phyloP scores from a whole-genome alignment of 768 basidiomycete genomes.

The Mycena galopus region DNA sequence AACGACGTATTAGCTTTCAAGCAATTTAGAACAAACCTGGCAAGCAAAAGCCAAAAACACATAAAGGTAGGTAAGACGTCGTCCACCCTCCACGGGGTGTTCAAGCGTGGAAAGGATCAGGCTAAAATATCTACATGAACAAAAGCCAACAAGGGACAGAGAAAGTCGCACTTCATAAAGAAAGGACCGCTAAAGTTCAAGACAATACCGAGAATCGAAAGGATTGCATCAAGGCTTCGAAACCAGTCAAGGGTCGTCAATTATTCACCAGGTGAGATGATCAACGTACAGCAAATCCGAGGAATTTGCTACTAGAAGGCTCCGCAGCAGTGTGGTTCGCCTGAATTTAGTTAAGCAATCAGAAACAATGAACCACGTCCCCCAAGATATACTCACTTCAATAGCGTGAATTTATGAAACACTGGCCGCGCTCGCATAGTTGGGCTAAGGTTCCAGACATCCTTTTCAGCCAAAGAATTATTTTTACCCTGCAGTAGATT shows the following conservation, averaged over 20 bases:
- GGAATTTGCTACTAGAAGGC: constrained; percentile 58
- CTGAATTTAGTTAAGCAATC: constrained; percentile 40
- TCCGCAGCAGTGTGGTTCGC: constrained; percentile 55
- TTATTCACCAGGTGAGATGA: not conserved
- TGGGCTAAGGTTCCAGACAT: constrained; percentile 81
- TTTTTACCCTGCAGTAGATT: constrained; percentile 58
- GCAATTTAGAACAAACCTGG: not conserved
- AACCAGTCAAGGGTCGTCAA: not conserved
- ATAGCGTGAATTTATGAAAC: constrained; percentile 60
- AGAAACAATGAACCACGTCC: not conserved
- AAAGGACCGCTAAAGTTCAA: constrained; percentile 87
- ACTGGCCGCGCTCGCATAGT: constrained; percentile 75
- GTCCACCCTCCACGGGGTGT: constrained; percentile 45
- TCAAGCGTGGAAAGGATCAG: not conserved
- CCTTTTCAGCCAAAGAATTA: constrained; percentile 73
- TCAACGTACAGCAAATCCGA: constrained; percentile 62
- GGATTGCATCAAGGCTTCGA: constrained; percentile 67
- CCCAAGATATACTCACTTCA: not conserved
- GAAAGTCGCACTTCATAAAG: constrained; percentile 77
- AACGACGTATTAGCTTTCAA: not conserved
- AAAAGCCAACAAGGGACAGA: constrained; percentile 38
- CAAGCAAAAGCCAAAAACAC: constrained; percentile 80
- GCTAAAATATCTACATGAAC: not conserved
- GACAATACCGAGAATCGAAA: constrained; percentile 75
- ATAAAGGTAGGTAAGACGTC: constrained; percentile 79